Conservation (phyloP, 2,329 filamentous ascomycete genomes). For the Metarhizium brunneum region DNA sequence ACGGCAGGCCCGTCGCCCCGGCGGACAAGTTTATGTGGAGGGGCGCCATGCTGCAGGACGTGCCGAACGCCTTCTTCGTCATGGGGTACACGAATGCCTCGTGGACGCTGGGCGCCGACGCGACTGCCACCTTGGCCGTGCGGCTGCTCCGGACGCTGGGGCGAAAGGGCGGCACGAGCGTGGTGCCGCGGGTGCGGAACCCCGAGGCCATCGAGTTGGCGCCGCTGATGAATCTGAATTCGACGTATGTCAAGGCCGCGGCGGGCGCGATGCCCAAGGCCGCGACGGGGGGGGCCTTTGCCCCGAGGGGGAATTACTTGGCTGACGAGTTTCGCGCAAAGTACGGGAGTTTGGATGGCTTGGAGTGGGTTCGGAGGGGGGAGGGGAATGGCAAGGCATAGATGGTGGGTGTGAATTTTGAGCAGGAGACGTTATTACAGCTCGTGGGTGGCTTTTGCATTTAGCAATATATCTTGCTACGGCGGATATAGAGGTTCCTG, state of each 20-base stretch:
- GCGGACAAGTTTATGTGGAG: constrained; percentile 46
- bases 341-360: neutral
- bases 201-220: neutral
- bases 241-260: neutral
- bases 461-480: too few relatives aligned
- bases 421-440: too few relatives aligned
- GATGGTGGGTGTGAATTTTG: too few relatives aligned
- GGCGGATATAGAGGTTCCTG: too few relatives aligned
- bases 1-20: constrained; percentile 35
- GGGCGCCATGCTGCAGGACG: constrained; percentile 48
- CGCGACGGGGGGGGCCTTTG: neutral
- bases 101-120: constrained; percentile 54
- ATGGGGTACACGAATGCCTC: constrained; percentile 51
- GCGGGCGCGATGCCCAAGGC: neutral
- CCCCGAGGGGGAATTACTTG: neutral
- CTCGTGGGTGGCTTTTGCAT: too few relatives aligned
- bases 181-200: neutral
- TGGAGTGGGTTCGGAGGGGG: neutral
- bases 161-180: neutral
- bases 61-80: constrained; percentile 50
- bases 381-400: too few relatives aligned
- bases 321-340: neutral
- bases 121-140: neutral
- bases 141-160: neutral
- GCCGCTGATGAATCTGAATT: neutral